Base-by-base conservation (phyloP, 768 basidiomycete species). In the Tulasnella sp. region DNA sequence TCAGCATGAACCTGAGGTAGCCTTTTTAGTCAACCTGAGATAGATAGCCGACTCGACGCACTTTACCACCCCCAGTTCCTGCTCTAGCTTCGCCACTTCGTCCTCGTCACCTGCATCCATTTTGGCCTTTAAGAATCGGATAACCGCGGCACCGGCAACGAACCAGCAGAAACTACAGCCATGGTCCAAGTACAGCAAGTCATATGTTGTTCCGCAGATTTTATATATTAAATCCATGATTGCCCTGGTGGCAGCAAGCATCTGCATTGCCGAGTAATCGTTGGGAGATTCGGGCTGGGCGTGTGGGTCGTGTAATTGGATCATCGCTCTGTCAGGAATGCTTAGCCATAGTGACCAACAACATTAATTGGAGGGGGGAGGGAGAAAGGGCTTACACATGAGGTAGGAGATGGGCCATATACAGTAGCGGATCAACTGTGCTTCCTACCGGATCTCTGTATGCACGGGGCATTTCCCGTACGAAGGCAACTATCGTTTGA, bases 391-490 rank as follows among this genome's bases (percentile, higher is more conserved):
- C 74, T 18, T 13, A 75, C 42, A 46, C 48, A 39, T 46, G 42
- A 29, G 46, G 74, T 48, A 46, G 35, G 18, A 75, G 51, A 26
- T 75, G 74, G 20, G 74, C 51, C 51, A 75, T 57, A 20, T 75
- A 75, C 26, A 75, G 35, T 57, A 48, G 1, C 44, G 51, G 35
- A 23, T 75, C 74, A 26, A 75, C 39, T 39, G 20, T 75, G 26
- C 26, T 57, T 20, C 46, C 46, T 5, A 91, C 86, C 2, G 91
- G 90, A 78, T 88, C 87, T 78, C 86, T 85, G 46, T 90, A 83
- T 78, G 89, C 87, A 51, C 83, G 80, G 0, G 91, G 90, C 79
- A 91, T 89, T 3, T 89, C 88, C n/a, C 86, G 83, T 29, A 86
- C 85, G 83, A 92, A 92, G 0, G 88, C 86, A 2, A 85, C 83